Conservation (phyloP, 768 basidiomycete genomes). For the Chlorophyllum brunneum region DNA sequence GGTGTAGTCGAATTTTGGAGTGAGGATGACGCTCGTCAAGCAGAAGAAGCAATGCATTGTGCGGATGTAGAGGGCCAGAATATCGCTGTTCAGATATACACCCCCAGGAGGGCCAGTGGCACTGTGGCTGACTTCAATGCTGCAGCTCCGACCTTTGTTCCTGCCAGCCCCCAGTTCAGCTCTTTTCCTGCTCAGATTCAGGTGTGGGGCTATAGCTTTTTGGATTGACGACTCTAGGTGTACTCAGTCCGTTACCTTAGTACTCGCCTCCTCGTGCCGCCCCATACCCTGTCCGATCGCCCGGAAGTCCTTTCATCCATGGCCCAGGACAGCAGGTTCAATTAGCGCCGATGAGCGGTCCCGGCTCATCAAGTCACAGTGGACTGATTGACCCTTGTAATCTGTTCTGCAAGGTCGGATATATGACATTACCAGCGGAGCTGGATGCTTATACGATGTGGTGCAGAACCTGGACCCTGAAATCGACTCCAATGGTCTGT, state of each 20-base stretch:
- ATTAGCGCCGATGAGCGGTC: slow-evolving; percentile 67
- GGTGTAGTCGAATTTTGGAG: slow-evolving; percentile 85
- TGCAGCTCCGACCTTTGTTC: slow-evolving; percentile 73
- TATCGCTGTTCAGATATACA: slow-evolving; percentile 79
- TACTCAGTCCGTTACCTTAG: background rate
- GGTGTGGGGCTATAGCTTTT: background rate
- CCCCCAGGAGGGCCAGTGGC: slow-evolving; percentile 56
- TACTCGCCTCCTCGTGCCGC: slow-evolving; percentile 40
- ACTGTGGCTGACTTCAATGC: slow-evolving; percentile 64
- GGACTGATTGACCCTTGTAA: slow-evolving; percentile 91
- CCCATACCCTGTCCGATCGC: slow-evolving; percentile 43
- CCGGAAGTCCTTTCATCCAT: slow-evolving; percentile 58
- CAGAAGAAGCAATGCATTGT: slow-evolving; percentile 81
- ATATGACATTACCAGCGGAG: background rate
- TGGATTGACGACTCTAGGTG: background rate
- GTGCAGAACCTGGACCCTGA: slow-evolving; percentile 77
- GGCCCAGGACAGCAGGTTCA: slow-evolving; percentile 92
- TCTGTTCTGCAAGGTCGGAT: slow-evolving; percentile 76
- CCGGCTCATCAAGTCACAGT: slow-evolving; percentile 79
- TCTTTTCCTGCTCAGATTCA: slow-evolving; percentile 58
- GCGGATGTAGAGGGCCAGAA: slow-evolving; percentile 81
- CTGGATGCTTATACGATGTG: slow-evolving; percentile 6
- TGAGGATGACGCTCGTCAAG: slow-evolving; percentile 76
- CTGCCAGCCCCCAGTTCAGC: slow-evolving; percentile 56
- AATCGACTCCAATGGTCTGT: slow-evolving; percentile 82